These are phyloP conservation scores for Gracilaria caudata DNA, from an alignment of 23 red algal species.

Conservation along the genomic window DNA sequence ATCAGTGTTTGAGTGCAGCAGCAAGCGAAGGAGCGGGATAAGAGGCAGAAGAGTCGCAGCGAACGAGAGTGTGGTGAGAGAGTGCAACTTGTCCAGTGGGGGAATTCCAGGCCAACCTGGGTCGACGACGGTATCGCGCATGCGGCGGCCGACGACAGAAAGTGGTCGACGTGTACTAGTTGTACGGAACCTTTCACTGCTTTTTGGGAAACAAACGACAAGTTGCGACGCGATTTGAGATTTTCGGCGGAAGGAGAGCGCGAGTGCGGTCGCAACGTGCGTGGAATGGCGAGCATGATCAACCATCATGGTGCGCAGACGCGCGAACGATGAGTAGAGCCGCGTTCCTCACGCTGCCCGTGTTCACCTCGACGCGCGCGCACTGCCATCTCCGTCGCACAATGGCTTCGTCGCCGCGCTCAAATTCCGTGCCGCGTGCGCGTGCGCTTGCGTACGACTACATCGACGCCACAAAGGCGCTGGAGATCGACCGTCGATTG, in stretches of 20 bases:
- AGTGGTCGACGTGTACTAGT: too few species aligned
- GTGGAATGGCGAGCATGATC: too few species aligned
- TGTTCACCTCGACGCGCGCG: not conserved
- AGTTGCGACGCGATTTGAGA: too few species aligned
- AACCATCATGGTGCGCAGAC: not conserved
- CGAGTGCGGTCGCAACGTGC: too few species aligned
- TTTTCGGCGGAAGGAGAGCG: too few species aligned
- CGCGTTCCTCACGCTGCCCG: not conserved
- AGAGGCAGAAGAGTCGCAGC: not conserved
- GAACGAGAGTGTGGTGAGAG: not conserved
- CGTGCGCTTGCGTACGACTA: constrained; percentile 1
- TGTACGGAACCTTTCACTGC: too few species aligned
- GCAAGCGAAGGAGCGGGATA: not conserved
- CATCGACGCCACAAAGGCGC: constrained; percentile 49
- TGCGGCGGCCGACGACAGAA: too few species aligned
- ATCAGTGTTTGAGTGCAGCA: not conserved
- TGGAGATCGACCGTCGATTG: constrained; percentile 44
- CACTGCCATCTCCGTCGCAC: not conserved
- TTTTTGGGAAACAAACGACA: too few species aligned
- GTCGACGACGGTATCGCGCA: too few species aligned
- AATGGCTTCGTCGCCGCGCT: not conserved
- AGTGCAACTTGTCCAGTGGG: not conserved
- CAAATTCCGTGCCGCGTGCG: not conserved
- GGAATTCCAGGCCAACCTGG: too few species aligned
- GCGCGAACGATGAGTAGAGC: not conserved